Base-by-base conservation (phyloP, 2,329 filamentous ascomycete genomes). In the Cladosporium sp. region DNA sequence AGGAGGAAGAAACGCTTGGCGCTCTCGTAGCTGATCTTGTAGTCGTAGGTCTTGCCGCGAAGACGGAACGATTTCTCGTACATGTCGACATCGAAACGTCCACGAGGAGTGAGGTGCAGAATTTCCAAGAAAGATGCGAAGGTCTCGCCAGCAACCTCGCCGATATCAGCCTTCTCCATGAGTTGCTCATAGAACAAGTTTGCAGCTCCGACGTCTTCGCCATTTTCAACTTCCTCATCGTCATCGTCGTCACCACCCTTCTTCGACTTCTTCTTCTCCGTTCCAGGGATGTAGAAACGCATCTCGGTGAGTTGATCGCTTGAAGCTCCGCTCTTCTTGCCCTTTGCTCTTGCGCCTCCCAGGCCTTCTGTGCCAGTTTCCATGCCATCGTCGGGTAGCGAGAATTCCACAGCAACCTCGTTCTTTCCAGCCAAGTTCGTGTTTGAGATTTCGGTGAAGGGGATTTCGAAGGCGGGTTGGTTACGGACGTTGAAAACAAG, bases 1-100 rank as follows among this genome's bases (percentile, higher is more conserved):
- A 99, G 85, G 30, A 97, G 84, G 87, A 99, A 97, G 73, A 97
- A 97, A 75, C 97, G 97, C 82, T 99, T 99, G 78, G 97, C 92
- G 51, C 88, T 86, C 59, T 97, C 90, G 76, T 97, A 99, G 74
- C 97, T 92, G 65, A 99, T 97, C 84, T 99, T 99, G 85, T 99
- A 99, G 79, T 99, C 95, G 80, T 99, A 99, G 22, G 94, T 99
- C 79, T 99, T 99, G 70, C 94, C 94, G 65, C 94, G 93, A 62
- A 99, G 84, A 63, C 94, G 89, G 83, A 99, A 97, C 2, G 94
- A 97, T 15, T 86, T 88, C 75, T 97, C 94, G 83, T 99, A 99
- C 89, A 99, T 96, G 75, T 99, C 94, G 78, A 99, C 96, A 74
- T 97, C 94, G 82, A 99, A 99, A 66, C 94, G 93, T 74, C 94